Percentiles rank a stretch among this genome's conserved stretches.
These are phyloP conservation scores for Linum lewisii DNA, from an alignment of 345 rosid species.

Conservation along the genomic window DNA sequence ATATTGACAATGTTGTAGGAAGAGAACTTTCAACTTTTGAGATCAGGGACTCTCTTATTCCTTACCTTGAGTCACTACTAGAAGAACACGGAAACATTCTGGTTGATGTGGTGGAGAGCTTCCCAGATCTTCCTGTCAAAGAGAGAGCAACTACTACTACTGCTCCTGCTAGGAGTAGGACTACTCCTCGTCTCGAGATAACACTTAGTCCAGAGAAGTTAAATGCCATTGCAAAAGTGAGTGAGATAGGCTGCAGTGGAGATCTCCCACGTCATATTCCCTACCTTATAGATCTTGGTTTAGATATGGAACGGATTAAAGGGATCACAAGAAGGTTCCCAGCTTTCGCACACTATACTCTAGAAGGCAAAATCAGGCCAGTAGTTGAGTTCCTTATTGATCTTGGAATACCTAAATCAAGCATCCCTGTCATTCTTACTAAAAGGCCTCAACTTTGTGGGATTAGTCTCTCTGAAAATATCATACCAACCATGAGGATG, in stretches of 20 bases:
- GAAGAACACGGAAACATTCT: conserved; percentile 53
- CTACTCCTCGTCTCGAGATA: conserved; percentile 20
- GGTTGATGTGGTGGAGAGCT: conserved; percentile 55
- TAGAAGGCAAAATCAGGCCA: conserved; percentile 81
- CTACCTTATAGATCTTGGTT: conserved; percentile 74
- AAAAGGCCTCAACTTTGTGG: conserved; percentile 89
- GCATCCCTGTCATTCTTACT: conserved; percentile 45
- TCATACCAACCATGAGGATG: conserved; percentile 68
- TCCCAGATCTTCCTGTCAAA: conserved; percentile 46
- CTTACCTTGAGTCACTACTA: conserved; percentile 65
- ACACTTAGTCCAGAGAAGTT: conserved; percentile 36
- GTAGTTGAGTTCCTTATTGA: conserved; percentile 72
- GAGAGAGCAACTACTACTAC: conserved; percentile 27
- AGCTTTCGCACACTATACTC: conserved; percentile 72
- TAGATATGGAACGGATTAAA: conserved; percentile 74
- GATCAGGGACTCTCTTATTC: conserved; percentile 71
- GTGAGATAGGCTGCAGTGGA: conserved; percentile 48
- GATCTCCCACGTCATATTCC: conserved; percentile 54
- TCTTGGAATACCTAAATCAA: conserved; percentile 66
- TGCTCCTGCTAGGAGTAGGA: conserved; percentile 7
- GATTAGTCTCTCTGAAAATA: conserved; percentile 61
- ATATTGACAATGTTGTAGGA: conserved; percentile 34
- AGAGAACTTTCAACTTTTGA: conserved; percentile 87
- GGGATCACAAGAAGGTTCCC: conserved; percentile 61
- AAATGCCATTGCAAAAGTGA: conserved; percentile 59